These are phyloP conservation scores for Daldinia caldariorum DNA, from an alignment of 495 filamentous ascomycete species.

Conservation along the genomic window DNA sequence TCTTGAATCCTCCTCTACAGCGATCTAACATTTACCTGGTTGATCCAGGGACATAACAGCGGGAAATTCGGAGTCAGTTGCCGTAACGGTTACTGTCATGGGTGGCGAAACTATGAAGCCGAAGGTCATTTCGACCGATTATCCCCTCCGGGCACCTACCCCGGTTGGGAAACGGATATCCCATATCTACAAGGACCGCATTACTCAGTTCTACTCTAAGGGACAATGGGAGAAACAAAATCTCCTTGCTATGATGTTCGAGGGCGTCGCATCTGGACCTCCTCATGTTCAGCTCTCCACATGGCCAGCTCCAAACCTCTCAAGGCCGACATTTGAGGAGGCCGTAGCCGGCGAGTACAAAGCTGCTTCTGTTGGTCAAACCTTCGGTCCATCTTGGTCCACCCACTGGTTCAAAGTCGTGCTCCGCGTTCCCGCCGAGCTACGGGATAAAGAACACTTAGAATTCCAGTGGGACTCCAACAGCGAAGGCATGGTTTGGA, in stretches of 20 bases:
- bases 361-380: slow-evolving; percentile 76
- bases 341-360: slow-evolving; percentile 83
- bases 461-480: slow-evolving; percentile 96
- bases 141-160: slow-evolving; percentile 58
- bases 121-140: slow-evolving; percentile 49
- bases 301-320: slow-evolving; percentile 81
- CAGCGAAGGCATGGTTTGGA: slow-evolving; percentile 92
- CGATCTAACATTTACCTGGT: slow-evolving; percentile 16
- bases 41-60: slow-evolving; percentile 11
- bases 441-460: slow-evolving; percentile 76
- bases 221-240: slow-evolving; percentile 87
- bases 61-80: slow-evolving; percentile 2
- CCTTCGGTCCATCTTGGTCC: slow-evolving; percentile 94
- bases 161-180: slow-evolving; percentile 84
- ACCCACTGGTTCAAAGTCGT: slow-evolving; percentile 97
- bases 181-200: slow-evolving; percentile 85
- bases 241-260: slow-evolving; percentile 79
- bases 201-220: slow-evolving; percentile 77
- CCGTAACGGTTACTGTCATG: slow-evolving; percentile 43
- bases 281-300: slow-evolving; percentile 86
- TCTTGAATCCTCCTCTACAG: slow-evolving; percentile 6
- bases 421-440: slow-evolving; percentile 76
- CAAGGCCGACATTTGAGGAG: slow-evolving; percentile 88
- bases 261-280: slow-evolving; percentile 74
- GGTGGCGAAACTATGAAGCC: slow-evolving; percentile 53